Evolutionary conservation across 2,329 filamentous ascomycete genomes (phyloP).

Genomic region (Teratosphaeria viscida): DNA sequence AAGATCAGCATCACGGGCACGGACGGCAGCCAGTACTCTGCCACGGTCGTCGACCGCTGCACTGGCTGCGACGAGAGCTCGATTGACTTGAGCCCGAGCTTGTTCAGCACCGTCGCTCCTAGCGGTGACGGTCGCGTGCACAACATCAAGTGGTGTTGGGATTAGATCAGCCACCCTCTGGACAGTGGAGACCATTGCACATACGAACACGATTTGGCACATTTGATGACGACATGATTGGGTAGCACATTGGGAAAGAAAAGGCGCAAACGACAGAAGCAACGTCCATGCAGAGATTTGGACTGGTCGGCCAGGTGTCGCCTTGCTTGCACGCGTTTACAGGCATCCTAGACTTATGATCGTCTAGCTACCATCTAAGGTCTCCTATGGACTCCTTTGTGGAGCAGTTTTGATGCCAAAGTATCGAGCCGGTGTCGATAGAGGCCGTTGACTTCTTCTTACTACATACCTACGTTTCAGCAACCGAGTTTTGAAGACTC

Average conservation of each 20-base stretch:
- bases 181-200: neutral
- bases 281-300: neutral
- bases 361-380: no score
- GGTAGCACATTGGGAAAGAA: neutral
- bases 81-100: constrained; percentile 48
- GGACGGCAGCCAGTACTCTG: constrained; percentile 49
- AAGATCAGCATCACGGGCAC: constrained; percentile 50
- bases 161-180: constrained; percentile 5
- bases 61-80: constrained; percentile 48
- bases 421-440: no score
- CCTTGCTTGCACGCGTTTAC: neutral
- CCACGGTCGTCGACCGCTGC: constrained; percentile 64
- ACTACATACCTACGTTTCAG: neutral
- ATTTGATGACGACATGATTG: neutral
- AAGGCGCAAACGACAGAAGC: neutral
- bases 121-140: constrained; percentile 26
- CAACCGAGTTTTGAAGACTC: neutral
- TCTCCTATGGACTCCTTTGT: no score
- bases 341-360: neutral
- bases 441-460: neutral
- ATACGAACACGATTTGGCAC: neutral
- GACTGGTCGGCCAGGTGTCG: neutral
- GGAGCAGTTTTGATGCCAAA: no score
- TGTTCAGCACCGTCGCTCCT: constrained; percentile 28
- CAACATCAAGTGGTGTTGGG: constrained; percentile 28